phyloP scores from a whole-genome alignment of 2,329 filamentous ascomycete genomes.

The Dactylonectria macrodidyma region DNA sequence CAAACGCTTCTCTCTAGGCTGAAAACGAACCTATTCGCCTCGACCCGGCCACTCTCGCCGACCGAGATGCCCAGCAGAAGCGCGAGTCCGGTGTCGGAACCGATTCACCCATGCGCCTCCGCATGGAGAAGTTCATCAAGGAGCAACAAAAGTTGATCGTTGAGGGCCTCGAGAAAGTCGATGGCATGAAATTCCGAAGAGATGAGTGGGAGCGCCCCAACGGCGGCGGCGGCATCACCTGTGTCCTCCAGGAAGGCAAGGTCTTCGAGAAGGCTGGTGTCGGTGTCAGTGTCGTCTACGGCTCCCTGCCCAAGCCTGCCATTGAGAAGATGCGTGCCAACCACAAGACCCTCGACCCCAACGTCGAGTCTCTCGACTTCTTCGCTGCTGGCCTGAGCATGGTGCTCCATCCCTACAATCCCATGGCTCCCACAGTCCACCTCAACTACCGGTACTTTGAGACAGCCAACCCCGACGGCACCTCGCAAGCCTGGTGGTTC shows the following conservation, averaged over 20 bases:
- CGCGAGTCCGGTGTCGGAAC: slow-evolving; percentile 77
- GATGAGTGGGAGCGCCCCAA: slow-evolving; percentile 91
- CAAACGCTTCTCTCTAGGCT: slow-evolving; percentile 52
- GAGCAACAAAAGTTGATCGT: slow-evolving; percentile 93
- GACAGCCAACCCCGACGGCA: slow-evolving; percentile 87
- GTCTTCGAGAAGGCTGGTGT: slow-evolving; percentile 99
- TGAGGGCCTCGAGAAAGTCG: slow-evolving; percentile 83
- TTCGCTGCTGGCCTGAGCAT: slow-evolving; percentile 95
- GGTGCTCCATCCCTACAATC: slow-evolving; percentile 93
- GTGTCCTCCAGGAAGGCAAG: slow-evolving; percentile 94
- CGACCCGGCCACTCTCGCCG: slow-evolving; percentile 82
- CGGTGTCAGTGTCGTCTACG: slow-evolving; percentile 95
- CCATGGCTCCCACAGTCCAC: slow-evolving; percentile 97
- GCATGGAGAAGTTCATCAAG: slow-evolving; percentile 98
- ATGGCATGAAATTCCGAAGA: slow-evolving; percentile 84
- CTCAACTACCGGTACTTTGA: slow-evolving; percentile 99
- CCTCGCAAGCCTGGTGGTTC: slow-evolving; percentile 95
- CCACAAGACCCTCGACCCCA: slow-evolving; percentile 88
- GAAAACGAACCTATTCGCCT: slow-evolving; percentile 60
- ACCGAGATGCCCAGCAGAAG: slow-evolving; percentile 86
- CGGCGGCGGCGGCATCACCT: slow-evolving; percentile 94
- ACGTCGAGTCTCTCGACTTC: slow-evolving; percentile 89
- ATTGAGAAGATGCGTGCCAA: slow-evolving; percentile 95
- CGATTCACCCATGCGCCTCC: slow-evolving; percentile 93
- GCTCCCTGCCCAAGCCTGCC: slow-evolving; percentile 86